A percentile compares a stretch with the other conserved stretches of the same genome.
These are phyloP conservation scores for Roridomyces roridus DNA, from an alignment of 768 basidiomycete species.

Conservation along the genomic window DNA sequence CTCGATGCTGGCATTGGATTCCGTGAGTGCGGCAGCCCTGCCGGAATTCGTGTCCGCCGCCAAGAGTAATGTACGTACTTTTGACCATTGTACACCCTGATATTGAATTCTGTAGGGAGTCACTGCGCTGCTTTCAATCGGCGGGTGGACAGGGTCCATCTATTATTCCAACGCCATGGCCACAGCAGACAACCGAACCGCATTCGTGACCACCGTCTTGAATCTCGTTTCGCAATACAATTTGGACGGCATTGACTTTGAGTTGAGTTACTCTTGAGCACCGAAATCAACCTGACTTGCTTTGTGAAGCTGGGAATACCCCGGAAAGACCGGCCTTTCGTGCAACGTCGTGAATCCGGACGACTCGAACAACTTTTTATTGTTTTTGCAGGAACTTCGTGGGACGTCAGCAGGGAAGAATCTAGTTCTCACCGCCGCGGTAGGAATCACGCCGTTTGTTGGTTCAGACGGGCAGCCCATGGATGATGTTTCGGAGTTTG, in stretches of 20 bases:
- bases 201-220: conserved; percentile 61
- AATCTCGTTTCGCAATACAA: conserved; percentile 53
- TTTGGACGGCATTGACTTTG: conserved; percentile 72
- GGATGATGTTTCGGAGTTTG: conserved; percentile 69
- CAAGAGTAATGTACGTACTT: conserved; percentile 41
- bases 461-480: conserved; percentile 62
- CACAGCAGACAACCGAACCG: conserved; percentile 58
- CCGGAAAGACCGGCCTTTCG: conserved; percentile 65
- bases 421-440: conserved; percentile 76
- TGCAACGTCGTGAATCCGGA: conserved; percentile 68
- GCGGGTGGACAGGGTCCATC: conserved; percentile 70
- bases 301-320: conserved; percentile 88
- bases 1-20: conserved; percentile 38
- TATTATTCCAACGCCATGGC: conserved; percentile 68
- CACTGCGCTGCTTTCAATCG: conserved; percentile 63
- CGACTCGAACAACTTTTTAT: conserved; percentile 82
- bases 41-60: conserved; percentile 60
- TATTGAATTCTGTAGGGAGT: conserved; percentile 51
- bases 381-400: conserved; percentile 77
- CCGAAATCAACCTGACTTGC: no score
- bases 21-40: conserved; percentile 53
- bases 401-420: conserved; percentile 54
- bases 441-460: conserved; percentile 68
- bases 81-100: conserved; percentile 26
- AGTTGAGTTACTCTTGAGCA: conserved; percentile 45